These are phyloP conservation scores for Colletotrichum aenigma DNA, from an alignment of 2,329 filamentous ascomycete species.

Conservation along the genomic window DNA sequence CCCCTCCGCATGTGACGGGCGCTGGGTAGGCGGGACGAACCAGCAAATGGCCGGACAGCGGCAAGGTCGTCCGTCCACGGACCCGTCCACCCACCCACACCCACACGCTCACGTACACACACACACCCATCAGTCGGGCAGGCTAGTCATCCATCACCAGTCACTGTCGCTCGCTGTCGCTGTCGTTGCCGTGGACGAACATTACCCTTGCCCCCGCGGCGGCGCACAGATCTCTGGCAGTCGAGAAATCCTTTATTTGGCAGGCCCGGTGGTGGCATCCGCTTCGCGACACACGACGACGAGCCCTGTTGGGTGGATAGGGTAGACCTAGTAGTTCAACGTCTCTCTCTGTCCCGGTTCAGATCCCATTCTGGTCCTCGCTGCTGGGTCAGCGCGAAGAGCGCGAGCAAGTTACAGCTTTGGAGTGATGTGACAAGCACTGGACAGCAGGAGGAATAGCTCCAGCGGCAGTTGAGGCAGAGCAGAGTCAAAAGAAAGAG, in stretches of 20 bases:
- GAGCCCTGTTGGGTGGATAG: neutral
- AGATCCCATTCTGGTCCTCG: neutral
- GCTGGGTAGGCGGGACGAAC: conserved; percentile 9
- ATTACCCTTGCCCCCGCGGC: neutral
- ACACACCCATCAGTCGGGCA: neutral
- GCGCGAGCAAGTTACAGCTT: neutral
- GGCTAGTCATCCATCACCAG: neutral
- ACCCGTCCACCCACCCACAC: neutral
- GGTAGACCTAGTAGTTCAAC: neutral
- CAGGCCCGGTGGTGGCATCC: neutral
- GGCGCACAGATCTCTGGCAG: neutral
- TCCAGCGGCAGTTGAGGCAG: neutral
- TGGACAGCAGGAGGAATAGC: neutral
- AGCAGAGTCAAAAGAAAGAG: neutral
- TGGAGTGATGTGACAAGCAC: neutral
- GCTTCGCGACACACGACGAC: neutral
- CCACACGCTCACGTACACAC: neutral
- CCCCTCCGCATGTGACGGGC: neutral
- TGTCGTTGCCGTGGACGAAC: neutral
- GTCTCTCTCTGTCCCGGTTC: neutral
- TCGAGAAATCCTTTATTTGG: neutral
- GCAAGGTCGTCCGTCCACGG: neutral
- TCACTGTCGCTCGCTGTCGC: neutral
- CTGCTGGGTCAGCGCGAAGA: neutral
- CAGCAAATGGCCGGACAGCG: conserved; percentile 5